Conservation (phyloP, 176 grass and related monocot genomes). For the Aegilops speltoides region DNA sequence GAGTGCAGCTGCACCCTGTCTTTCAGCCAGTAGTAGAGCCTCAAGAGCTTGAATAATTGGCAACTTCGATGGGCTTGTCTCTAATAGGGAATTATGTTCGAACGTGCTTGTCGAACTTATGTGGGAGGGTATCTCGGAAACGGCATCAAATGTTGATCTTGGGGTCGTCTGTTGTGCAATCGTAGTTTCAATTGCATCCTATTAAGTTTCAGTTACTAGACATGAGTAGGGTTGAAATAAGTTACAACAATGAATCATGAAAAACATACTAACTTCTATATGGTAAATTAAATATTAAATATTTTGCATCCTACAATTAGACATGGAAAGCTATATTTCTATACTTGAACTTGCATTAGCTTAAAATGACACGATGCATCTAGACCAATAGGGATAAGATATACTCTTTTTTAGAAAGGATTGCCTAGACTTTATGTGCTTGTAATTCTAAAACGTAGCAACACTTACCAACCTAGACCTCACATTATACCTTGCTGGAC, state of each 20-base stretch:
- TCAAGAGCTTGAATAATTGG: not conserved
- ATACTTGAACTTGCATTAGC: not conserved
- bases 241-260: not conserved
- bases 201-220: not conserved
- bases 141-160: not conserved
- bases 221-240: not conserved
- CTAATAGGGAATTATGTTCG: not conserved
- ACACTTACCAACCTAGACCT: too few relatives aligned
- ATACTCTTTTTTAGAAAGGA: too few relatives aligned
- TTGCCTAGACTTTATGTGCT: too few relatives aligned
- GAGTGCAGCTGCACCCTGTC: not conserved
- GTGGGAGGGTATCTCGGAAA: too few relatives aligned
- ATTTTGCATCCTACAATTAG: not conserved
- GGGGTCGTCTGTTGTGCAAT: not conserved
- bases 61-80: not conserved
- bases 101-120: not conserved
- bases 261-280: not conserved
- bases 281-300: not conserved
- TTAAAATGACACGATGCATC: not conserved
- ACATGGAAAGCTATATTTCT: not conserved
- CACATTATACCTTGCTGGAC: too few relatives aligned
- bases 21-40: not conserved
- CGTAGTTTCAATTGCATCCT: not conserved
- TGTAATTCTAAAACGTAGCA: too few relatives aligned
- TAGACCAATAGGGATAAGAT: too few relatives aligned